Percentiles rank a stretch among this genome's conserved stretches.
These are phyloP conservation scores for Stachybotrys echinatus DNA, from an alignment of 2,329 filamentous ascomycete genomes.

Conservation along the genomic window DNA sequence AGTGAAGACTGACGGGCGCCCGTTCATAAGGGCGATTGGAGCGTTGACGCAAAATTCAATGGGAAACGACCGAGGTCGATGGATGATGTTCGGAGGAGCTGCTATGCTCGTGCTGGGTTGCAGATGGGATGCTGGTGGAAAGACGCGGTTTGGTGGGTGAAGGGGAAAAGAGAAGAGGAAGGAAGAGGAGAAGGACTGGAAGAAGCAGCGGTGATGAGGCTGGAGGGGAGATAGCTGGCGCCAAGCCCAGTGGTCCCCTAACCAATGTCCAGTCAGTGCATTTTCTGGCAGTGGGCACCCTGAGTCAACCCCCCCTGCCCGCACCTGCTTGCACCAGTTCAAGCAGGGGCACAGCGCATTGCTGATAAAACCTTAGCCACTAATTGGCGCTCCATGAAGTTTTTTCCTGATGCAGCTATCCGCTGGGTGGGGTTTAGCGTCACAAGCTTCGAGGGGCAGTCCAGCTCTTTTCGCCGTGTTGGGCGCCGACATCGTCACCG, in stretches of 20 bases:
- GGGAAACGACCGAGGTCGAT: background rate
- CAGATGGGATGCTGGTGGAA: background rate
- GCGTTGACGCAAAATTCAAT: constrained; percentile 2
- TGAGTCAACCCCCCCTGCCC: no score
- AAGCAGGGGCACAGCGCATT: background rate
- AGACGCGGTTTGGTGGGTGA: constrained; percentile 4
- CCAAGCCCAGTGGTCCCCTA: background rate
- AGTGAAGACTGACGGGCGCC: constrained; percentile 78
- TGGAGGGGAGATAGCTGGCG: background rate
- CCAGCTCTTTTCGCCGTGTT: background rate
- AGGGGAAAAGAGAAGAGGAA: constrained; percentile 6
- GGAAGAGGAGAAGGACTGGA: constrained; percentile 9
- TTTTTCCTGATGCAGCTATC: background rate
- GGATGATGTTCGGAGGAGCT: background rate
- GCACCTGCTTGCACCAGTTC: no score
- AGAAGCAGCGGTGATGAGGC: background rate
- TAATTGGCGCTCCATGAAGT: background rate
- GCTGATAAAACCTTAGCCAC: background rate
- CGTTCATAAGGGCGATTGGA: constrained; percentile 74
- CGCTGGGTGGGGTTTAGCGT: background rate
- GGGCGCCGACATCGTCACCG: background rate
- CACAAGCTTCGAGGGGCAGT: background rate
- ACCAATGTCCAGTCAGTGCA: no score
- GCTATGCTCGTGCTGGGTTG: background rate
- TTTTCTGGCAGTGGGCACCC: no score